Conservation (phyloP, 805 yeast genomes). For the Ogataea paraovalis region DNA sequence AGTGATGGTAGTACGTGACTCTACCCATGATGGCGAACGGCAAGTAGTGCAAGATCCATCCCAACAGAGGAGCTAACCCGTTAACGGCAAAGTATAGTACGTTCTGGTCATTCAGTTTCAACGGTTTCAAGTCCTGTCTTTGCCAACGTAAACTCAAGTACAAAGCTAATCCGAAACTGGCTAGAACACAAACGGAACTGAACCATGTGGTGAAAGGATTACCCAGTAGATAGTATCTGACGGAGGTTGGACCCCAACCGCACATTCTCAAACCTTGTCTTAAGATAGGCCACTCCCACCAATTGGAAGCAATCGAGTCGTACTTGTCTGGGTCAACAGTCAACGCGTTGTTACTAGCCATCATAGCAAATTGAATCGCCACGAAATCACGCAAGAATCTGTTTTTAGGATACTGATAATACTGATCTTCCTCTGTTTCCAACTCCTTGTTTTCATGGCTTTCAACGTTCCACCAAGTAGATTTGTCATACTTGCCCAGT, state of each 20-base stretch:
- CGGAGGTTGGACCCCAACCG: constrained; percentile 55
- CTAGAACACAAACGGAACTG: constrained; percentile 46
- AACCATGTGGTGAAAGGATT: constrained; percentile 65
- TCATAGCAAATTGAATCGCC: constrained; percentile 72
- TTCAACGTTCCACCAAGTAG: constrained; percentile 81
- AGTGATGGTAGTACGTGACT: constrained; percentile 84
- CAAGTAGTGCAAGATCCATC: constrained; percentile 73
- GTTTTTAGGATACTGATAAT: constrained; percentile 41
- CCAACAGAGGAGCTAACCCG: constrained; percentile 74
- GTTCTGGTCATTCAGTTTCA: constrained; percentile 1
- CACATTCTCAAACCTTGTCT: constrained; percentile 72
- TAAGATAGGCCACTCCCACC: constrained; percentile 84
- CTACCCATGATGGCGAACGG: constrained; percentile 82
- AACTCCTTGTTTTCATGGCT: constrained; percentile 54
- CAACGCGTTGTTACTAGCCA: constrained; percentile 79
- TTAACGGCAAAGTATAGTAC: constrained; percentile 42
- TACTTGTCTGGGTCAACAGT: constrained; percentile 70
- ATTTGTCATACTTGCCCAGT: constrained; percentile 40
- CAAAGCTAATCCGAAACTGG: constrained; percentile 37
- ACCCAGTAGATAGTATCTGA: constrained; percentile 64
- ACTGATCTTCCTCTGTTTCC: constrained; percentile 32
- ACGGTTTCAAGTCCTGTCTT: constrained; percentile 54
- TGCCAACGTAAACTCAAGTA: constrained; percentile 55
- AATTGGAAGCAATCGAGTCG: constrained; percentile 66
- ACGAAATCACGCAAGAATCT: constrained; percentile 66